Evolutionary conservation across 2,329 filamentous ascomycete species (phyloP), one percentile per base, ranked within the genome.

Genomic region (Cadophora sp.): DNA sequence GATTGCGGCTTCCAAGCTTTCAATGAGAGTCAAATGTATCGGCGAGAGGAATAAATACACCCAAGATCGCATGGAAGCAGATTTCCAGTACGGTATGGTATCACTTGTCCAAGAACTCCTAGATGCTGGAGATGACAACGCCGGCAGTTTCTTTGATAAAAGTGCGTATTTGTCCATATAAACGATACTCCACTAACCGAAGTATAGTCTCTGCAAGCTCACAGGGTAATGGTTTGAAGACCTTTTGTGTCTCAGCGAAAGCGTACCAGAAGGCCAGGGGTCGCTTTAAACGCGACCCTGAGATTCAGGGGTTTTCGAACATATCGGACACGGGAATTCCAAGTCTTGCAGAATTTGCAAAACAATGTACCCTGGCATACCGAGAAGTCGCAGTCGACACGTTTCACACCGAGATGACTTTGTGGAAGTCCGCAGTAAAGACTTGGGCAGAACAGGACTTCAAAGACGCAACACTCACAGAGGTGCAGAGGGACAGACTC

Each of bases 171-270:
- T 6, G 5, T 34, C 31, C 31, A 34, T 34, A 11, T 34, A 34
- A 5, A 6, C 31, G 31, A 5, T 5, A 34, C 11, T 34, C 5
- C 11, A 11, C 31, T 34, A 34, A 34, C 31, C 31, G 11, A 34
- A 11, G 11, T 34, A 34, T 34, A 34, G 31, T 11, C 31, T 34
- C 31, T 34, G 31, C 11, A 6, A 6, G 31, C 31, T 34, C 31
- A 43, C 37, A 43, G 7, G 37, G 43, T 8, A 12, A 3, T 3
- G 24, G 29, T 11, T 29, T 62, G 4, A 22, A 37, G 22, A 63
- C 43, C 4, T 63, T 63, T 8, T 63, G 61, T 27, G 61, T 63
- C 2, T 51, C 43, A 19, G 14, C 61, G 26, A 63, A 63, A 8
- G 61, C 26, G 1, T 63, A 51, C 24, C 61, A 63, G 46, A 50